These are phyloP conservation scores for Epichloe baconii DNA, from an alignment of 2,329 filamentous ascomycete genomes.

Conservation along the genomic window DNA sequence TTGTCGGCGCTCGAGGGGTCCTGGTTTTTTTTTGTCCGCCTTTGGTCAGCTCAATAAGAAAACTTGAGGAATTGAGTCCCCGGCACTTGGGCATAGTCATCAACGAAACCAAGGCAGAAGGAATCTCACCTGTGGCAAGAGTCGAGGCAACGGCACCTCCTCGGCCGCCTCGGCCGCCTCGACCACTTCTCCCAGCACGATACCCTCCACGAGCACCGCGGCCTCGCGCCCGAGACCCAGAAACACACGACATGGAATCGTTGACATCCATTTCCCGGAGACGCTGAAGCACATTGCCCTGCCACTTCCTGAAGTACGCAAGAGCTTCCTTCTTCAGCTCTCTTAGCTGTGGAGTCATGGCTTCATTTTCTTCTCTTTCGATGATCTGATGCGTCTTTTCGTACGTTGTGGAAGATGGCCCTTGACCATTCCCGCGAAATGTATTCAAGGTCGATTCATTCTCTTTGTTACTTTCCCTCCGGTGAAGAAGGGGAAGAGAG, in stretches of 20 bases:
- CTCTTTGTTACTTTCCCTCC: slow-evolving; percentile 11
- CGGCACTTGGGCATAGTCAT: neutral
- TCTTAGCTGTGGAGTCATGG: slow-evolving; percentile 34
- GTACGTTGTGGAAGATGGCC: slow-evolving; percentile 10
- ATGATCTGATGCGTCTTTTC: slow-evolving; percentile 16
- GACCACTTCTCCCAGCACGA: slow-evolving; percentile 17
- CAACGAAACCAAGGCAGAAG: neutral
- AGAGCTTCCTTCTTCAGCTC: slow-evolving; percentile 60
- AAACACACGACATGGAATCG: slow-evolving; percentile 17
- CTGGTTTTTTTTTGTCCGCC: slow-evolving; percentile 20
- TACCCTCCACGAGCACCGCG: slow-evolving; percentile 10
- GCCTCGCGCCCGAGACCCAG: slow-evolving; percentile 22
- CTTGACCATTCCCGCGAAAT: slow-evolving; percentile 1
- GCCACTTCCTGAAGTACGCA: slow-evolving; percentile 69
- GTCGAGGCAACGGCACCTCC: slow-evolving; percentile 13
- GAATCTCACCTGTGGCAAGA: slow-evolving; percentile 23
- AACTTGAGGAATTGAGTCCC: neutral
- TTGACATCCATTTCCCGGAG: slow-evolving; percentile 53
- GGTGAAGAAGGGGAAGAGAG: slow-evolving; percentile 19
- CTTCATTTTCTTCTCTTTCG: slow-evolving; percentile 20
- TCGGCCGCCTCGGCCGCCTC: slow-evolving; percentile 11
- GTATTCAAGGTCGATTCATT: slow-evolving; percentile 6
- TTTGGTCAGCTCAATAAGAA: neutral
- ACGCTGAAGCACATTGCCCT: slow-evolving; percentile 53
- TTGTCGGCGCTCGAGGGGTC: slow-evolving; percentile 27